phyloP scores from a whole-genome alignment of 768 basidiomycete genomes.

The Neoboletus brunneissimus region DNA sequence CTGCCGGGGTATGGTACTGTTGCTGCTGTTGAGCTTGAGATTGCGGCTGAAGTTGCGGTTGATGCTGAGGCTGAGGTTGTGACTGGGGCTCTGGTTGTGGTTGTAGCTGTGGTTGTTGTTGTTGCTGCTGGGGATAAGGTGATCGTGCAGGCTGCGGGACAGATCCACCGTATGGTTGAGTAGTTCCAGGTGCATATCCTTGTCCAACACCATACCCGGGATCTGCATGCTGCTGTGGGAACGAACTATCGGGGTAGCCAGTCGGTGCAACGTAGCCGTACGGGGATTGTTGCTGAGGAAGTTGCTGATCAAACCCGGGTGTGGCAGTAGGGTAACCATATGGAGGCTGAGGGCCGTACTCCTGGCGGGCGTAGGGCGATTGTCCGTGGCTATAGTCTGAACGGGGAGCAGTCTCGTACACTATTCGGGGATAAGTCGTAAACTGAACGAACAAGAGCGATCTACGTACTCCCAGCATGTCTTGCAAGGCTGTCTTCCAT shows the following conservation, averaged over 20 bases:
- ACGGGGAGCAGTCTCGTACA: conserved; percentile 47
- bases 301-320: conserved; percentile 42
- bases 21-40: conserved; percentile 31
- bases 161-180: conserved; percentile 23
- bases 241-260: conserved; percentile 26
- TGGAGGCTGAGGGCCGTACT: conserved; percentile 36
- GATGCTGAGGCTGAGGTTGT: conserved; percentile 12
- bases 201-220: conserved; percentile 22
- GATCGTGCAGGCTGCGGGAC: conserved; percentile 29
- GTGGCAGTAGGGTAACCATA: conserved; percentile 46
- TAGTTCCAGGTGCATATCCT: conserved; percentile 16
- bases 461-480: conserved; percentile 56
- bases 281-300: conserved; percentile 33
- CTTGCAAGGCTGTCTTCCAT: conserved; percentile 86
- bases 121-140: conserved; percentile 34
- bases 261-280: conserved; percentile 25
- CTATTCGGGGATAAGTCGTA: conserved; percentile 30
- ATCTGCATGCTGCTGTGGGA: conserved; percentile 28
- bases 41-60: conserved; percentile 29
- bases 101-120: conserved; percentile 28
- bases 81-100: conserved; percentile 15
- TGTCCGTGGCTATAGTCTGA: conserved; percentile 28
- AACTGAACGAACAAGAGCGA: background rate
- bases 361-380: conserved; percentile 29
- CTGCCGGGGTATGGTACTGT: conserved; percentile 10